Evolutionary conservation across 352 stramenopile genomes (phyloP).

Genomic region (Globisporangium radiosum): DNA sequence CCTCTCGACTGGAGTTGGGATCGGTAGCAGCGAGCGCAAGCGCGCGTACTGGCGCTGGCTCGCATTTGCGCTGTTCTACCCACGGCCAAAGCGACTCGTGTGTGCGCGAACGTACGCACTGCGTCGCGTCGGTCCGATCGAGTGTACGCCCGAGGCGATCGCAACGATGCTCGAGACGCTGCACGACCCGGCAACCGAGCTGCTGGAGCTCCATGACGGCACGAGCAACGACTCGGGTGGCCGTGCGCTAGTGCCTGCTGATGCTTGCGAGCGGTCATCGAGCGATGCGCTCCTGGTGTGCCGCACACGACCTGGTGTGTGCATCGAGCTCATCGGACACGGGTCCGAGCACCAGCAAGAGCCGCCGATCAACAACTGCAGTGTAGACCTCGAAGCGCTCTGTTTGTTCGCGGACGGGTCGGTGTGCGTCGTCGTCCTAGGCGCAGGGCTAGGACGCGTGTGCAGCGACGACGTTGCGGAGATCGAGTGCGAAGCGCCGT

Average conservation of each 20-base stretch:
- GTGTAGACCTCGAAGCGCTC: conserved; percentile 1
- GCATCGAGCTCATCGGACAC: background rate
- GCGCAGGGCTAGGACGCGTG: background rate
- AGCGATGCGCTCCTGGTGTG: background rate
- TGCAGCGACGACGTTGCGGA: background rate
- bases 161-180: background rate
- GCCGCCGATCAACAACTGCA: background rate
- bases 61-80: conserved; percentile 2
- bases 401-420: background rate
- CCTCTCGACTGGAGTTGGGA: background rate
- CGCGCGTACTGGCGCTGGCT: conserved; percentile 6
- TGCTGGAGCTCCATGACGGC: background rate
- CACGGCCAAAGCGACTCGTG: background rate
- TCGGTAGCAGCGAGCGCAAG: background rate
- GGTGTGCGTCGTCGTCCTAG: conserved; percentile 2
- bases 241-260: background rate
- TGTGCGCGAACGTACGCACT: background rate
- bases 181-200: background rate
- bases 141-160: background rate
- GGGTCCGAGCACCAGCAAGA: too few species aligned
- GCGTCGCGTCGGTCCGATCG: background rate
- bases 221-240: background rate
- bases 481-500: background rate
- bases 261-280: background rate
- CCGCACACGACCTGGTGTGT: background rate